These are phyloP conservation scores for Tinospora cordifolia DNA, from an alignment of 164 flowering plant genomes.

Conservation along the genomic window DNA sequence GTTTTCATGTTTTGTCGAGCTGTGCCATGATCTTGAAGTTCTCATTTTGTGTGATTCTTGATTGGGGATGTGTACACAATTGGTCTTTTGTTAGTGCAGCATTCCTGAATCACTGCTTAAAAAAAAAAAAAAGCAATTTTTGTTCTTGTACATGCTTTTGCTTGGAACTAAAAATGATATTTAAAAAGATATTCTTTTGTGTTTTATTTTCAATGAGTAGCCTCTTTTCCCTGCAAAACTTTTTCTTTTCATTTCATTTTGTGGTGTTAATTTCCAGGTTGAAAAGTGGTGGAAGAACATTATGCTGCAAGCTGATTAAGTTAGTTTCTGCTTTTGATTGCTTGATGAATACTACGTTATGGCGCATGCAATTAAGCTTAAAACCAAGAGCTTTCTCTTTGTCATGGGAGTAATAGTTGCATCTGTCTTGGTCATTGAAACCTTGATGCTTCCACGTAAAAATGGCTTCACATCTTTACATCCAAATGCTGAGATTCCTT, in stretches of 20 bases:
- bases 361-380: conserved; percentile 20
- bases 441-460: conserved; percentile 38
- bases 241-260: background rate
- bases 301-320: conserved; percentile 1
- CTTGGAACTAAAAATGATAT: too few species aligned
- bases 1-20: background rate
- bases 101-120: too few species aligned
- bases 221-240: background rate
- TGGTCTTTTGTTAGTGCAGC: too few species aligned
- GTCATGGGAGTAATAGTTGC: conserved; percentile 34
- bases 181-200: too few species aligned
- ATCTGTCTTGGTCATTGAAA: conserved; percentile 32
- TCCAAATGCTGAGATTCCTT: conserved; percentile 8
- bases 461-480: conserved; percentile 17
- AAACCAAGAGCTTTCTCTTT: conserved; percentile 35
- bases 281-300: background rate
- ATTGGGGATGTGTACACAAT: background rate
- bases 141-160: too few species aligned
- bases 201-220: too few species aligned
- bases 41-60: background rate
- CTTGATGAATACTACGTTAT: conserved; percentile 12
- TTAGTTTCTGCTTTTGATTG: background rate
- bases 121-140: too few species aligned
- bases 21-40: background rate
- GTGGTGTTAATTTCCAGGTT: conserved; percentile 8